A percentile compares a stretch with the other conserved stretches of the same genome.
Evolutionary conservation across 2,329 filamentous ascomycete genomes (phyloP).

Genomic region (Capronia americana): DNA sequence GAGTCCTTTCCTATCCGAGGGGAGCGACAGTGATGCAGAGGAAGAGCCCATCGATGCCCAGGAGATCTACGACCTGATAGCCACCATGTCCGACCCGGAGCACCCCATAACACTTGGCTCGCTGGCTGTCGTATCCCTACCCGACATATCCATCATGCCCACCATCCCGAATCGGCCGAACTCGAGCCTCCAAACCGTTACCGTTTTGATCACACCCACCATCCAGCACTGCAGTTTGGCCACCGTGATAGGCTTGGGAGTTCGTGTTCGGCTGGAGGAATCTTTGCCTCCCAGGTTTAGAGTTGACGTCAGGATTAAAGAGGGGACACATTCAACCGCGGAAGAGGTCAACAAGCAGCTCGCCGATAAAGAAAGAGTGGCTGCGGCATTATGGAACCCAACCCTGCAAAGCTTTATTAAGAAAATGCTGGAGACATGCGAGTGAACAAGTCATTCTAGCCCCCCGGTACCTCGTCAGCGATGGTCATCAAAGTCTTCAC

Average conservation of each 20-base stretch:
- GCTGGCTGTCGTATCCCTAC: constrained; percentile 92
- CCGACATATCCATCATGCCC: constrained; percentile 81
- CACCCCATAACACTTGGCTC: constrained; percentile 93
- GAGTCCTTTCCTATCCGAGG: constrained; percentile 49
- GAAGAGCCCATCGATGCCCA: constrained; percentile 93
- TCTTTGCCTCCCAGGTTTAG: constrained; percentile 89
- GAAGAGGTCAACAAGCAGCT: constrained; percentile 98
- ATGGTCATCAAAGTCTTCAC: neutral
- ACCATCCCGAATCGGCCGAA: constrained; percentile 64
- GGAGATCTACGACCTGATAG: constrained; percentile 95
- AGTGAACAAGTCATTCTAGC: constrained; percentile 49
- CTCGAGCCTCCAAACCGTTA: constrained; percentile 73
- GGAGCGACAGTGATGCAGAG: constrained; percentile 61
- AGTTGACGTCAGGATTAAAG: constrained; percentile 90
- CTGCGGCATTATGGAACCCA: constrained; percentile 91
- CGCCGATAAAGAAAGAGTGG: constrained; percentile 93
- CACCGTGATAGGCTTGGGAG: constrained; percentile 92
- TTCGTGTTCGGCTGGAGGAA: constrained; percentile 88
- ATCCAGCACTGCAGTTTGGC: constrained; percentile 97
- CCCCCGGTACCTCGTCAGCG: neutral
- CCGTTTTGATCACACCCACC: constrained; percentile 91
- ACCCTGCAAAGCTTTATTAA: constrained; percentile 85
- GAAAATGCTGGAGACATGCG: constrained; percentile 91
- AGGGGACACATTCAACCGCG: constrained; percentile 92
- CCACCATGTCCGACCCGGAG: constrained; percentile 93